Evolutionary conservation across 2,329 filamentous ascomycete species (phyloP), one percentile per base, ranked within the genome.

Genomic region (Calonectria hawksworthii): DNA sequence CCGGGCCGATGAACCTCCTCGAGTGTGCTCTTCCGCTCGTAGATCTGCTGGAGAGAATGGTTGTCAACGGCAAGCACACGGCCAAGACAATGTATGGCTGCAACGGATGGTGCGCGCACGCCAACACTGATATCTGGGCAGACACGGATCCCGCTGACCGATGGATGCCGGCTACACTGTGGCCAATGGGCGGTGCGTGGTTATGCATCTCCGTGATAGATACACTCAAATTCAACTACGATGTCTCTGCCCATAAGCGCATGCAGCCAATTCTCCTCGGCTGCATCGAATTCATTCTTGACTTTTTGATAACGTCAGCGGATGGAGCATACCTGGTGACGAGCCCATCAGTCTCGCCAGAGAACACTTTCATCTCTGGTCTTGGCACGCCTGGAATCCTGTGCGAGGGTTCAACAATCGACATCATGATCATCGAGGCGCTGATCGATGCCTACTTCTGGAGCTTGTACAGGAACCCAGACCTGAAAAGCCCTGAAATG

Each of bases 21-120:
- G 86, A 88, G 52, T 86, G 83, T 3, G 84, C 87, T 23, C 68
- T 82, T 2, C 86, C 88, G 0, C 70, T 90, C 0, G 86, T 89
- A 41, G 85, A 75, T 76, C 75, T 74, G 50, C 32, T 74, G 78
- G 76, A 82, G 21, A 64, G 72, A 4, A 78, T 83, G 76, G 76
- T 76, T 0, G 68, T 77, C 32, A 75, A 73, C 11, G 89, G 78
- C 0, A 78, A 80, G 7, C 80, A 81, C 9, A 83, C 85, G 2
- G 85, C 84, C 23, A 72, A 78, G 54, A 73, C 76, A 6, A 85
- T 86, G 84, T 86, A 86, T 56, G 83, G 83, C 18, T 86, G 84
- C 67, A 72, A 65, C 18, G 85, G 85, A 1, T 85, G 82, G 75
- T 83, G 84, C 7, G 80, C 82, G 4, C 85, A 86, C 61, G 84